These are phyloP conservation scores for Saccharomycopsis olivae DNA, from an alignment of 805 yeast genomes.

Conservation along the genomic window DNA sequence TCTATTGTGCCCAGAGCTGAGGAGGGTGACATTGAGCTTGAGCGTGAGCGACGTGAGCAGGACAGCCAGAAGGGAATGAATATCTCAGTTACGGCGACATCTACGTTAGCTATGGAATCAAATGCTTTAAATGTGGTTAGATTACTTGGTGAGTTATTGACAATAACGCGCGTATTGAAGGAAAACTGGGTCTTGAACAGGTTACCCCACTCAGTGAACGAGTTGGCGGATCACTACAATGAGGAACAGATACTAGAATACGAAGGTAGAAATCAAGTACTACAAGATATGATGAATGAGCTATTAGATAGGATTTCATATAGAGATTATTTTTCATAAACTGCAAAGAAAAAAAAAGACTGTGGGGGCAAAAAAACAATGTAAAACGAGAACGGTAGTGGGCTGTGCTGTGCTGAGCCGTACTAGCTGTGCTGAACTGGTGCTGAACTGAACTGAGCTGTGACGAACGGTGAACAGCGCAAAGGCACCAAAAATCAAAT, in stretches of 20 bases:
- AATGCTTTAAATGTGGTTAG: conserved; percentile 12
- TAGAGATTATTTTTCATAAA: conserved; percentile 3
- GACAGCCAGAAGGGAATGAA: conserved; percentile 6
- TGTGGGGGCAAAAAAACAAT: no score
- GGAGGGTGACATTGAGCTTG: no score
- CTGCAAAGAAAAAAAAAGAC: not conserved
- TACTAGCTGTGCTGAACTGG: no score
- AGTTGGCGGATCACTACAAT: conserved; percentile 14
- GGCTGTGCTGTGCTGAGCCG: no score
- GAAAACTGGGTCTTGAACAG: conserved; percentile 17
- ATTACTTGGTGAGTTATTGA: conserved; percentile 15
- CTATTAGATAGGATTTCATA: conserved; percentile 11
- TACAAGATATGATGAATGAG: conserved; percentile 11
- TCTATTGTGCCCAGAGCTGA: no score
- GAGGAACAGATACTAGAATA: conserved; percentile 12
- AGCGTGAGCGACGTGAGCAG: no score
- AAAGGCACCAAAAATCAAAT: conserved; percentile 20
- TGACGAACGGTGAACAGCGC: not conserved
- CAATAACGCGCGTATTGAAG: conserved; percentile 13
- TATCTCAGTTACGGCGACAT: conserved; percentile 14
- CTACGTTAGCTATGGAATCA: conserved; percentile 14
- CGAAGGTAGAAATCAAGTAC: conserved; percentile 13
- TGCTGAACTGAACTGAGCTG: no score
- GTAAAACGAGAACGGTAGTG: no score
- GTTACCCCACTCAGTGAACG: conserved; percentile 13